Evolutionary conservation across 495 filamentous ascomycete genomes (phyloP), one percentile per base, ranked within the genome.

Genomic region (Trichoderma reesei): DNA sequence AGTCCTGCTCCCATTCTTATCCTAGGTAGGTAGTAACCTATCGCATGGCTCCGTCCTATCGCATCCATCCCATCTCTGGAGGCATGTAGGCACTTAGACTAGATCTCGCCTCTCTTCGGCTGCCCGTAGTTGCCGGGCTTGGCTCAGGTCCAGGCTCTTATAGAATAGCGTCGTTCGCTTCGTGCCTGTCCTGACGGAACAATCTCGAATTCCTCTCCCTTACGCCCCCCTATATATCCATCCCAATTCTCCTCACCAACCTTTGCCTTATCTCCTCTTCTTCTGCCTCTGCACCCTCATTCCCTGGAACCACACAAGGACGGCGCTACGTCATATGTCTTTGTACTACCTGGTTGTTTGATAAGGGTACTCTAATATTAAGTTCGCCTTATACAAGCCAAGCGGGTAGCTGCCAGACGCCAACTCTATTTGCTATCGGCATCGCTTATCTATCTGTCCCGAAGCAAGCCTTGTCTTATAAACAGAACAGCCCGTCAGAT

Each of bases 21-120:
- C 26, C 26, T 26, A 26, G 26, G 26, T 26, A 26, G 26, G 26
- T 26, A 26, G 26, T n/a, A n/a, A n/a, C n/a, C n/a, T n/a, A n/a
- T n/a, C n/a, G 44, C 3, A 4, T 16, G 5, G 16, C 20, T 7
- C 8, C 44, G 6, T 18, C 18, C 41, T 18, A 48, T 18, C 16
- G 44, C n/a, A 26, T 39, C 38, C 7, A 48, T 18, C 20, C n/a
- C 44, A 9, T 8, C 26, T n/a, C 51, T 26, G 11, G 20, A 26
- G 34, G 1, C 44, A 48, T 26, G 26, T 26, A 26, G 26, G 26
- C 26, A 26, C 26, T 26, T 26, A 26, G 26, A 18, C n/a, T n/a
- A 20, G 51, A 56, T 56, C 51, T 56, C 51, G 51, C 51, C 51
- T 56, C 51, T 56, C 51, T 56, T 56, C 51, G 51, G 51, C 51